phyloP scores from a whole-genome alignment of 1,284 basidiomycete genomes.

The Bondarzewia mesenterica region DNA sequence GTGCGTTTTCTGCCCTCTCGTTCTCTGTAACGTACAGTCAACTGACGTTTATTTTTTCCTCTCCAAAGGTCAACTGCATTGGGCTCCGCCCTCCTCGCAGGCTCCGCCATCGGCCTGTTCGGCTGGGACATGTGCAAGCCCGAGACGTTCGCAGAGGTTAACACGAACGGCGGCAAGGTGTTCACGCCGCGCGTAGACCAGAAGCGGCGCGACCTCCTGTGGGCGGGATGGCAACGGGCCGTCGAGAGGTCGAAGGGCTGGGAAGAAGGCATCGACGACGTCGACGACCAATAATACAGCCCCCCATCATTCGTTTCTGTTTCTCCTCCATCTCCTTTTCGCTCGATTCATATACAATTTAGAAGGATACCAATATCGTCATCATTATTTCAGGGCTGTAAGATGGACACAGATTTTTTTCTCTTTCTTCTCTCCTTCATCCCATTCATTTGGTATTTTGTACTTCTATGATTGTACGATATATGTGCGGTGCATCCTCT shows the following conservation, averaged over 20 bases:
- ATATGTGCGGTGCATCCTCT: too few relatives aligned
- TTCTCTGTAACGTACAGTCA: background rate
- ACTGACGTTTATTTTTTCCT: constrained; percentile 24
- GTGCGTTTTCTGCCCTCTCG: constrained; percentile 26
- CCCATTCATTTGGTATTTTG: too few relatives aligned
- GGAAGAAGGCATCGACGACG: constrained; percentile 49
- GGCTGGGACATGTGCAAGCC: constrained; percentile 92
- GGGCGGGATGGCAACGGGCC: constrained; percentile 79
- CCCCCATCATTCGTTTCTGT: background rate
- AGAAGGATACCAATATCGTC: too few relatives aligned
- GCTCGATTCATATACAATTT: too few relatives aligned
- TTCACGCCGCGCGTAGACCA: constrained; percentile 62
- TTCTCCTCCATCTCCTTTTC: background rate
- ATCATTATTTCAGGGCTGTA: too few relatives aligned
- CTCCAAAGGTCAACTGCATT: constrained; percentile 83
- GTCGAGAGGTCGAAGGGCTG: constrained; percentile 76
- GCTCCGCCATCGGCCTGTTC: constrained; percentile 79
- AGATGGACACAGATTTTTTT: too few relatives aligned
- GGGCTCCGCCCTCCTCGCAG: constrained; percentile 95
- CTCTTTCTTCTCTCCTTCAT: too few relatives aligned
- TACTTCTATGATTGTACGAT: too few relatives aligned
- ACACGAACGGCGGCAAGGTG: constrained; percentile 71
- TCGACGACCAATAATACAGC: too few relatives aligned
- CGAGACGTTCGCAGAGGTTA: constrained; percentile 83
- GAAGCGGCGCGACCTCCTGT: constrained; percentile 50